A percentile compares a stretch with the other conserved stretches of the same genome.
Conservation (phyloP, 2,329 filamentous ascomycete species). For the Fusarium sp. region DNA sequence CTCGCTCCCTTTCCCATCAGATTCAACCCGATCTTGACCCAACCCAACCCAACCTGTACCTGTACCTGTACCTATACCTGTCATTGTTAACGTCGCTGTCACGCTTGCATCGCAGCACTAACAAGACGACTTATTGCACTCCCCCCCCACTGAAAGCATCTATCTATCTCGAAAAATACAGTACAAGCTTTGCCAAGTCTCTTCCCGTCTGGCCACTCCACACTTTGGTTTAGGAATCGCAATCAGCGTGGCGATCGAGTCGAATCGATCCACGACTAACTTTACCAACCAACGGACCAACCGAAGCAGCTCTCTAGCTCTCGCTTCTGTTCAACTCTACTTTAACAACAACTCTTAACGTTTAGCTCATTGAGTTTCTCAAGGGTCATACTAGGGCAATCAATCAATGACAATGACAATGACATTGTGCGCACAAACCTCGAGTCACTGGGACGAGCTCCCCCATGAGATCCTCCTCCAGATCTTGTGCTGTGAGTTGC, state of each 20-base stretch:
- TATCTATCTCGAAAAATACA: neutral
- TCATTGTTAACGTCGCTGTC: neutral
- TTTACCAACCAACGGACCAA: neutral
- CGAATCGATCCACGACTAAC: neutral
- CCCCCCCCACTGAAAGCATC: neutral
- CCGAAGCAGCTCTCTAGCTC: neutral
- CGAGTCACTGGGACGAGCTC: constrained; percentile 58
- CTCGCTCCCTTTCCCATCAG: neutral
- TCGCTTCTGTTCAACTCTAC: neutral
- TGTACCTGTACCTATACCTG: neutral
- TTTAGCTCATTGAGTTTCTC: neutral
- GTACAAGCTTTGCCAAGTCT: constrained; percentile 32
- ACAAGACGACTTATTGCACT: neutral
- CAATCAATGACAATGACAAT: constrained; percentile 34
- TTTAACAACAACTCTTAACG: neutral
- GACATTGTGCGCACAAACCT: constrained; percentile 36
- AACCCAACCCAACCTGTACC: neutral
- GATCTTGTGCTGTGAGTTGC: constrained; percentile 68
- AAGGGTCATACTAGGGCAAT: neutral
- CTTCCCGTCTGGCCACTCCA: constrained; percentile 10
- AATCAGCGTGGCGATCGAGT: constrained; percentile 8
- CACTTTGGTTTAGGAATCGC: constrained; percentile 7
- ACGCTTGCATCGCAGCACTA: neutral
- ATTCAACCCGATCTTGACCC: neutral
- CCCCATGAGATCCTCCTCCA: constrained; percentile 73